Evolutionary conservation across 2,329 filamentous ascomycete species (phyloP), one percentile per base, ranked within the genome.

Genomic region (Chalaropsis ovoidea): DNA sequence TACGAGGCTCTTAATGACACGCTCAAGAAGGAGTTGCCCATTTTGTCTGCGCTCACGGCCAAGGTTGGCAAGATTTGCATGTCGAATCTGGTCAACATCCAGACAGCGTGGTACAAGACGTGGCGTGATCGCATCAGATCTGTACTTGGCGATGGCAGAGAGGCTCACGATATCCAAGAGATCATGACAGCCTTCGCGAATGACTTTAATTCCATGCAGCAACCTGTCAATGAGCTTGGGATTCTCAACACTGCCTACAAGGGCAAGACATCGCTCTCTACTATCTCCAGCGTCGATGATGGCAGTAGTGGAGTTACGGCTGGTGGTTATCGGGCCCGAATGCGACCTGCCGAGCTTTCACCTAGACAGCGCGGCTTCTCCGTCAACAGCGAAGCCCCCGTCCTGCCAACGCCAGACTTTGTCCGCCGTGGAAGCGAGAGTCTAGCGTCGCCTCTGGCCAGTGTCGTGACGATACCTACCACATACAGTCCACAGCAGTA

Each of bases 1-100:
- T 99, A 96, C 74, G 83, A 89, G 49, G 90, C 91, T 7, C 80
- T 99, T 67, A 97, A 97, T 72, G 90, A 96, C 69, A 90, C 93
- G 0, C 80, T 97, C 67, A 96, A 96, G 75, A 88, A 93, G 70
- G 93, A 97, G 73, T 81, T 99, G 60, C 93, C 93, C 1, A 86
- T 86, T 73, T 81, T 99, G 17, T 95, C 94, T 63, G 77, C 79
- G 7, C 77, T 94, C 69, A 96, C 93, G 0, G 89, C 90, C 68
- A 88, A 86, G 71, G 79, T 96, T 68, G 90, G 94, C 71, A 89
- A 91, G 71, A 86, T 88, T 27, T 93, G 90, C 71, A 80, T 96
- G 54, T 84, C 82, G 66, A 91, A 90, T 71, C 90, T 97, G 71
- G 84, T 96, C 70, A 85, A 88, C 69, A 86, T 95, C 58, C 92